Base-by-base conservation (phyloP, 2,329 filamentous ascomycete species). In the Claviceps sp. region DNA sequence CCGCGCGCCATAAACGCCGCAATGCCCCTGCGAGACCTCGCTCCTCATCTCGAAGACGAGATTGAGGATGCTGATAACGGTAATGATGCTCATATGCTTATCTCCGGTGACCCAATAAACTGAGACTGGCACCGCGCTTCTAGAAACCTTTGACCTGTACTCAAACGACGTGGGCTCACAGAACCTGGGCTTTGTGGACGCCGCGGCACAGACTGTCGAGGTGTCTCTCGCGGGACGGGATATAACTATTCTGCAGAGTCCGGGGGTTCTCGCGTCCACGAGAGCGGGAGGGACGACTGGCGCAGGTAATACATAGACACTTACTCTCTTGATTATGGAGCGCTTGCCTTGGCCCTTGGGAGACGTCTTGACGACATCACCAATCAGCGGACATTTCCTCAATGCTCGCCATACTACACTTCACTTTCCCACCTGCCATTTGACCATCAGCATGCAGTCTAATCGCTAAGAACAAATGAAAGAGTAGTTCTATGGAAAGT, bases 111-210 rank as follows among this genome's bases (percentile, higher is more conserved):
- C 38, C 3, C 1, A 23, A 1, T n/a, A 9, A 26, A 26, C 42
- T 44, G 3, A 44, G 2, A 26, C 5, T n/a, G 38, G 38, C 14
- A 6, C 2, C 7, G 8, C 22, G 7, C 29, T 16, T 4, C 29
- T 64, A 95, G 91, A 97, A 71, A 87, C 88, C 4, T 96, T 95
- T 62, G 70, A 90, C 39, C 76, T 96, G 51, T 96, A 95, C 72
- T 84, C 88, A 44, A 82, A 85, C 63, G 70, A 80, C 17, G 79
- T 88, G 26, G 82, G 85, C 0, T 85, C 85, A 13, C 79, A 82
- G 51, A 83, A 89, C 59, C 81, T 97, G 9, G 93, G 91, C 62
- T 93, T 96, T 67, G 71, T 97, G 56, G 84, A 95, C 64, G 72
- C 85, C 16, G 80, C 78, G 56, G 81, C 86, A 9, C 64, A 76